phyloP scores from a whole-genome alignment of 2,329 filamentous ascomycete genomes.

The Penicillium nordicum region DNA sequence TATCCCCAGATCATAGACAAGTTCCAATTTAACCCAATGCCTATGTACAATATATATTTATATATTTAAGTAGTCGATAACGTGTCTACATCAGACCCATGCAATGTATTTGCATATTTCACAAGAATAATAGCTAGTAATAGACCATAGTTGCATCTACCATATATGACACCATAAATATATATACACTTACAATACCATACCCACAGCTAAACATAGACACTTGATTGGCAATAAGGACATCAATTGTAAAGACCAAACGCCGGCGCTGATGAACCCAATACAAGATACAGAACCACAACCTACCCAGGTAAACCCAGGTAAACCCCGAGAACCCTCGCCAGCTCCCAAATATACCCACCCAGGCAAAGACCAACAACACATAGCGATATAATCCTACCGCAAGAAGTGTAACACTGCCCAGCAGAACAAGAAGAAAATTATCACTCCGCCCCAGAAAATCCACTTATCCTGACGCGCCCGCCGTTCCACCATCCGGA shows the following conservation, averaged over 20 bases:
- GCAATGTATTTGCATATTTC: neutral
- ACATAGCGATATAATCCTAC: slow-evolving; percentile 37
- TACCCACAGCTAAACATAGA: neutral
- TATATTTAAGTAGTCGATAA: neutral
- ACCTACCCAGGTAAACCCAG: neutral
- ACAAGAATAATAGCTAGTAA: neutral
- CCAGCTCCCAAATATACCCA: neutral
- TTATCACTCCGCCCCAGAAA: slow-evolving; percentile 78
- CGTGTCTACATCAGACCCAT: neutral
- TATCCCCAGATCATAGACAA: neutral
- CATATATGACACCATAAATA: neutral
- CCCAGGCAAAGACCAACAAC: neutral
- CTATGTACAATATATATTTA: no score
- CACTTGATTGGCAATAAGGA: neutral
- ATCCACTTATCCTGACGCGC: slow-evolving; percentile 98
- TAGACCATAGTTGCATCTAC: neutral
- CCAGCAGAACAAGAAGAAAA: slow-evolving; percentile 92
- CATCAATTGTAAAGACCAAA: slow-evolving; percentile 17
- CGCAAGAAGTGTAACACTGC: slow-evolving; percentile 80
- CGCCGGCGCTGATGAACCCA: slow-evolving; percentile 31
- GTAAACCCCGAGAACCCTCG: neutral
- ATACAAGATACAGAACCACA: slow-evolving; percentile 14
- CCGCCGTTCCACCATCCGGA: slow-evolving; percentile 89
- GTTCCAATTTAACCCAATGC: neutral
- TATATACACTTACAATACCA: slow-evolving; percentile 8